Evolutionary conservation across 2,329 filamentous ascomycete species (phyloP), one percentile per base, ranked within the genome.

Genomic region (Beauveria sp.): DNA sequence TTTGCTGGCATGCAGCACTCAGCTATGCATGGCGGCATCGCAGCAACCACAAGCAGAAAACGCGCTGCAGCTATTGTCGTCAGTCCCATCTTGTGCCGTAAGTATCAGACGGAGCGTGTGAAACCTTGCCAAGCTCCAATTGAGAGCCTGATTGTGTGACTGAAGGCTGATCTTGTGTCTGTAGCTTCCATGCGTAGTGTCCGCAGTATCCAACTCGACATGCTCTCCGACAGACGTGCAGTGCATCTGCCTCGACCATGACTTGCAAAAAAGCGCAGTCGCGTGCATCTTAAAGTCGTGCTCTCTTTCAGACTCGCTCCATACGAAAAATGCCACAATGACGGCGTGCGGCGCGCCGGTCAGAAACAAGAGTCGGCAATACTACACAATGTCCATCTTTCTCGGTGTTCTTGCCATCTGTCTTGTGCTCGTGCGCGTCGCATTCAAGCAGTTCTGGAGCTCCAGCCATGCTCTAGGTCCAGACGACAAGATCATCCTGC

Each of bases 391-490:
- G 3, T 69, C 70, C 62, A 65, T 72, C 65, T 24, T 63, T 60
- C 66, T 77, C 12, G 72, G 70, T 28, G 67, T 70, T 3, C 66
- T 79, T 4, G 72, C 75, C 3, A 71, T 67, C 55, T 63, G 74
- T 24, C 79, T 79, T 59, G 69, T 80, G 18, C 60, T 75, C 2
- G 69, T 79, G 12, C 77, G 80, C 22, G 71, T 81, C 8, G 67
- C 63, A 1, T 73, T 68, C 47, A 74, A 72, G 59, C 61, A 77
- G 18, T 73, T 75, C 28, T 66, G 70, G 3, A 67, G 63, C 9
- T 65, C 69, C 3, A 74, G 72, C 42, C 60, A 73, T 0, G 68
- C 69, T 0, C 71, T 79, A 14, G 75, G 71, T 0, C 63, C 75
- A 1, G 76, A 78, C 58, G 77, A 78, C 61, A 72, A 71, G 65